Evolutionary conservation across 352 stramenopile species (phyloP), one percentile per base, ranked within the genome.

Genomic region (Blastocystis sp.): DNA sequence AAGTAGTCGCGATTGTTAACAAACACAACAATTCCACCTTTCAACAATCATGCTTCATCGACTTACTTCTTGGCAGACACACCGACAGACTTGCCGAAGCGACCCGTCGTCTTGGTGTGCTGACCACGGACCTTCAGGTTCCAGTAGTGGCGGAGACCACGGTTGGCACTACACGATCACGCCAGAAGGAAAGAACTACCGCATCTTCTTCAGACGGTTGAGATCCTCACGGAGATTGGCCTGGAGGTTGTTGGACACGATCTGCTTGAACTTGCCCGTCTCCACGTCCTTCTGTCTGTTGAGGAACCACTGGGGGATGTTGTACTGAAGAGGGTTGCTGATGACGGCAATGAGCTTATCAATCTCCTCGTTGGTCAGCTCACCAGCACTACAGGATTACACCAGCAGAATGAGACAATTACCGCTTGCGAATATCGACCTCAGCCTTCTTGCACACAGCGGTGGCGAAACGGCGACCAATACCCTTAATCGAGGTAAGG

Each of bases 271-370:
- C 94, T 99, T 99, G 93, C 97, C 97, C 74, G 96, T 98, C 94
- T 98, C 98, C 93, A 98, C 98, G 94, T 99, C 97, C 94, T 98
- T 98, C 94, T 99, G 97, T 93, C 97, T 96, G 95, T 99, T 99
- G 66, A 99, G 94, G 94, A 99, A 99, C 97, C 97, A 99, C 90
- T 98, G 93, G 82, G 97, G 97, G 92, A 99, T 98, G 94, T 98
- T 98, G 95, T 98, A 99, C 93, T 98, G 95, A 91, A 97, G 94
- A 88, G 97, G 97, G 93, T 98, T 99, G 92, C 98, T 95, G 93
- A 99, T 99, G 91, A 99, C 98, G 89, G 96, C 97, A 85, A 99
- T 96, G 77, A 99, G 93, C 92, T 98, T 98, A 94, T 99, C 97
- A 92, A 99, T 98, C 94, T 99, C 96, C 93, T 99, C 97, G 91